These are phyloP conservation scores for Fusarium oxysporum DNA, from an alignment of 2,329 filamentous ascomycete species.

Conservation along the genomic window DNA sequence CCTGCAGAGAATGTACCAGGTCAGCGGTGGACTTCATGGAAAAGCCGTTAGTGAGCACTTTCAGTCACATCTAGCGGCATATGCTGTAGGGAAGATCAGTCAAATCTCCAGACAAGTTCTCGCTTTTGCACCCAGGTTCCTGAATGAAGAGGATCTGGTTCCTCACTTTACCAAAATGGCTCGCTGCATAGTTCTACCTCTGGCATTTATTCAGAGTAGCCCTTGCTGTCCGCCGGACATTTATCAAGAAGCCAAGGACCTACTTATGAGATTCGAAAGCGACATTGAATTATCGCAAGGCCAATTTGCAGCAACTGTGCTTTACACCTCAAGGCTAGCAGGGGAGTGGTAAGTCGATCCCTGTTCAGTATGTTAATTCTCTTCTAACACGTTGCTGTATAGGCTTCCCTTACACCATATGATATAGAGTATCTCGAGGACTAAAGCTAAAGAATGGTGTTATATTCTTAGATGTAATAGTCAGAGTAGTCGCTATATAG, in stretches of 20 bases:
- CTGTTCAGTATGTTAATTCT: too few species aligned
- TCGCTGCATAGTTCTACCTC: neutral
- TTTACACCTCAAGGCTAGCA: neutral
- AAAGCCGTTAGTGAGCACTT: too few species aligned
- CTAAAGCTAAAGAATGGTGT: too few species aligned
- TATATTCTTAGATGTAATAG: too few species aligned
- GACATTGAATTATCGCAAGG: neutral
- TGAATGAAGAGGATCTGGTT: accelerated
- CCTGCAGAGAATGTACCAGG: neutral
- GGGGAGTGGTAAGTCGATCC: neutral
- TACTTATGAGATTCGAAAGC: neutral
- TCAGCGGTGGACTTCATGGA: too few species aligned
- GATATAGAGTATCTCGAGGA: neutral
- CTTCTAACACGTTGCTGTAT: too few species aligned
- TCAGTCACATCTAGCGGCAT: neutral
- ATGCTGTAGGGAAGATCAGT: neutral
- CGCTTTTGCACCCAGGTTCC: neutral
- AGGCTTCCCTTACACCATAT: neutral
- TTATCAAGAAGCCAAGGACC: neutral
- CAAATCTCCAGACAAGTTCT: neutral
- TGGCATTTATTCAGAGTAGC: neutral
- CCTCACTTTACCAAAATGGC: neutral
- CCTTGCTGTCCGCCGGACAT: neutral
- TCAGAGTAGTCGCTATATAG: too few species aligned
- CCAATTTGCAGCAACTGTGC: neutral